Conservation (phyloP, 495 filamentous ascomycete genomes). For the Penicillium taxi region DNA sequence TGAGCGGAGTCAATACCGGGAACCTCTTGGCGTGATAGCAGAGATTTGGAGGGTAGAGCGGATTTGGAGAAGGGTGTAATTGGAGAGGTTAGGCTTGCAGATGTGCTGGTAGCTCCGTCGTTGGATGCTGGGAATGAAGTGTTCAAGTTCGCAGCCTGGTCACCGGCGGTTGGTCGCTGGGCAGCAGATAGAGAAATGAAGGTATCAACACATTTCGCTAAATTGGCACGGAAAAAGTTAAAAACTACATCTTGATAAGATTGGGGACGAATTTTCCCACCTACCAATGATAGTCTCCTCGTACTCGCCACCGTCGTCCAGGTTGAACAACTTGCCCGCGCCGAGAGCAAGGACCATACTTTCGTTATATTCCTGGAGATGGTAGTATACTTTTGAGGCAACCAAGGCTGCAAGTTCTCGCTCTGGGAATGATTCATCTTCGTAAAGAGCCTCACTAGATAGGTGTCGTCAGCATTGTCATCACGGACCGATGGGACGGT, state of each 20-base stretch:
- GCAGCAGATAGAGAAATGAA: conserved; percentile 81
- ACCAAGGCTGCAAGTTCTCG: conserved; percentile 91
- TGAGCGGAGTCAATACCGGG: conserved; percentile 48
- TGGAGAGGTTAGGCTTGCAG: conserved; percentile 68
- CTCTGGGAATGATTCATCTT: conserved; percentile 90
- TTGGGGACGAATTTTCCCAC: conserved; percentile 8
- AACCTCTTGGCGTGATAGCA: conserved; percentile 74
- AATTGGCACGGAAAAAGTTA: conserved; percentile 2
- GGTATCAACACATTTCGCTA: conserved; percentile 91
- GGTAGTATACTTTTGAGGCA: conserved; percentile 96
- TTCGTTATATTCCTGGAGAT: conserved; percentile 97
- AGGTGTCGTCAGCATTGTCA: conserved; percentile 10
- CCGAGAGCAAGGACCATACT: conserved; percentile 97
- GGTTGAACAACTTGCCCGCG: conserved; percentile 88
- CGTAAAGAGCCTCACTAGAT: conserved; percentile 87
- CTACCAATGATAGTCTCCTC: conserved; percentile 91
- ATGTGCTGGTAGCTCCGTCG: conserved; percentile 56
- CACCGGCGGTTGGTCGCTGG: conserved; percentile 50
- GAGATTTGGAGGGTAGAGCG: conserved; percentile 79
- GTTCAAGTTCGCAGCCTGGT: conserved; percentile 58
- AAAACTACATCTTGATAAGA: background rate
- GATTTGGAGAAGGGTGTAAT: conserved; percentile 93
- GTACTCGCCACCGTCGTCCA: conserved; percentile 88
- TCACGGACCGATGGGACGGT: conserved; percentile 1
- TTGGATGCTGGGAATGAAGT: conserved; percentile 60